Conservation (phyloP, 164 flowering plant species). For the Cinnamomum chago region DNA sequence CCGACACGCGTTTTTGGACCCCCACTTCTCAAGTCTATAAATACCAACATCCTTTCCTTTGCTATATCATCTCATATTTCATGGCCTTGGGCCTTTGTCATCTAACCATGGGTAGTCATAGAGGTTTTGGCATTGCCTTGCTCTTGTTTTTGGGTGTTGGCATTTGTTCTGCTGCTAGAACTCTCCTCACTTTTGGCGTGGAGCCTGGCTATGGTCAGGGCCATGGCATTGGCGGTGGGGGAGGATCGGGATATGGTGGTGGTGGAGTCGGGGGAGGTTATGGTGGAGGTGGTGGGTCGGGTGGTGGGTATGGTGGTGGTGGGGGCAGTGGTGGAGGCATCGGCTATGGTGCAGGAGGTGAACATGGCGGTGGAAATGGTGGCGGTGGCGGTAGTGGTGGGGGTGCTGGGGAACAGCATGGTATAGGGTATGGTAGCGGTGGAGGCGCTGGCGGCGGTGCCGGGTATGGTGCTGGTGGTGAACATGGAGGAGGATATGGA, state of each 20-base stretch:
- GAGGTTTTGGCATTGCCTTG: constrained; percentile 11
- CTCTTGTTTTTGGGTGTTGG: constrained; percentile 20
- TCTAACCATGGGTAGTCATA: constrained; percentile 17
- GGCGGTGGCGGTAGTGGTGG: not conserved
- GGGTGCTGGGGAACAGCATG: not conserved
- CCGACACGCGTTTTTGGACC: constrained; percentile 8
- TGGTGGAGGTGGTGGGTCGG: constrained; percentile 6
- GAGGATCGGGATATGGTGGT: constrained; percentile 21
- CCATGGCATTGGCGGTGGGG: constrained; percentile 17
- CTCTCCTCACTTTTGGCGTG: constrained; percentile 20
- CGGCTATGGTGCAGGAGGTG: constrained; percentile 3
- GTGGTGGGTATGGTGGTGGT: constrained; percentile 6
- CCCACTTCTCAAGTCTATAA: constrained; percentile 14
- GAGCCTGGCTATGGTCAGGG: constrained; percentile 1
- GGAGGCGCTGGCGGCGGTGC: constrained; percentile 11
- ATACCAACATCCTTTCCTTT: constrained; percentile 8
- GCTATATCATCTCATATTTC: not conserved
- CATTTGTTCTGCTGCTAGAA: constrained; percentile 29
- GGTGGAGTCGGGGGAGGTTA: constrained; percentile 32
- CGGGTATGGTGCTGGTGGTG: constrained; percentile 20
- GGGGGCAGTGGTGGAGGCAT: constrained; percentile 9
- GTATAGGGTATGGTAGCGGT: not conserved
- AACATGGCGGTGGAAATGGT: constrained; percentile 2
- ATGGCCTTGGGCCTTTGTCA: not conserved
- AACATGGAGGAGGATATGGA: not conserved